Evolutionary conservation across 225 moss, liverwort and hornwort genomes (phyloP), one percentile per base, ranked within the genome.

Genomic region (Asterella californica): DNA sequence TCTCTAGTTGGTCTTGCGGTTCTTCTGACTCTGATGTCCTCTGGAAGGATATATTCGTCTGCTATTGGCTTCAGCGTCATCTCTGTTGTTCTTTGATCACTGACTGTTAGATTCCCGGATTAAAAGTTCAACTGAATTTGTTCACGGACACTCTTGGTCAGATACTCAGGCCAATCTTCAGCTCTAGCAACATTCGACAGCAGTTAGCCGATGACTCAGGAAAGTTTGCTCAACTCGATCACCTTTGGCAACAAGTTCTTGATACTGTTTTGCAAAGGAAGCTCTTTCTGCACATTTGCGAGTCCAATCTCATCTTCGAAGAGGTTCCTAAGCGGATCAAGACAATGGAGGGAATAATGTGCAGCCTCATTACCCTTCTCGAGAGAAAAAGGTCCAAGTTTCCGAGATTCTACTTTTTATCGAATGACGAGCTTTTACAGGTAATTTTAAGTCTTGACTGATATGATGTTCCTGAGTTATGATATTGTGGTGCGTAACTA

Each of bases 371-470:
- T 52, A 78, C 79, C 70, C 75, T 88, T 33, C 88, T 88, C 73
- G 88, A 88, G 55, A 82, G 75, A 30, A 88, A 88, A 75, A 79
- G 86, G 50, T 77, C 86, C 9, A 86, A 77, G 38, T 88, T 88
- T 68, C 83, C 88, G 27, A 88, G 88, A 57, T 88, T 88, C 77
- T 88, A 81, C 79, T 86, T 85, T 59, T 70, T 88, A 70, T 88
- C 88, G 37, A 86, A 88, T 74, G 88, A 88, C 36, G 88, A 88
- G 74, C 88, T 88, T 79, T 76, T 88, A 45, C 88, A 88, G 88
- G 88, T 76, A 36, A 9, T 24, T 37, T 24, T n/a, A 8, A 12
- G 27, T 9, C 52, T 27, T 53, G 27, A 50, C 27, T 17, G 22
- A 71, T 46, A 10, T 65, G 65, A 11, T 65, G 65, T 65, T 4